Evolutionary conservation across 768 basidiomycete species (phyloP).

Genomic region (Tylopilus felleus): DNA sequence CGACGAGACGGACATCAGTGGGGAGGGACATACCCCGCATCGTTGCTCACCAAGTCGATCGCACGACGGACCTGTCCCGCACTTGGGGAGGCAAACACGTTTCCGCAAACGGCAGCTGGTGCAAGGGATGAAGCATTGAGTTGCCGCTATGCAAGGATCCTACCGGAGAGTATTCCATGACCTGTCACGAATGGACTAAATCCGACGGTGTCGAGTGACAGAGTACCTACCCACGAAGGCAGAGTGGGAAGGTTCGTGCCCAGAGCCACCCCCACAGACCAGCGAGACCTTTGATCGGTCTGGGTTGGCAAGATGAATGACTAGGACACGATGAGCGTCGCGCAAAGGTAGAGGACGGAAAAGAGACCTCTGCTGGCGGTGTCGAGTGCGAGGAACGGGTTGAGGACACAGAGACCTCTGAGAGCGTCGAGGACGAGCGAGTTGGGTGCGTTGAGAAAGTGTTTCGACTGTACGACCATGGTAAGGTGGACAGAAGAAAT

Average conservation of each 20-base stretch:
- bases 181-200: slow-evolving; percentile 38
- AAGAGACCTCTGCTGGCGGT: slow-evolving; percentile 55
- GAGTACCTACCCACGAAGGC: slow-evolving; percentile 73
- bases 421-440: slow-evolving; percentile 78
- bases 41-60: slow-evolving; percentile 71
- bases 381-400: slow-evolving; percentile 73
- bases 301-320: slow-evolving; percentile 55
- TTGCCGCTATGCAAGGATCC: neutral
- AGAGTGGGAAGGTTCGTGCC: slow-evolving; percentile 90
- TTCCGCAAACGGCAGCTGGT: slow-evolving; percentile 78
- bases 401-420: slow-evolving; percentile 63
- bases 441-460: slow-evolving; percentile 71
- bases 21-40: slow-evolving; percentile 53
- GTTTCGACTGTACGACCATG: slow-evolving; percentile 43
- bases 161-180: slow-evolving; percentile 74
- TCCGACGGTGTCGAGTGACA: neutral
- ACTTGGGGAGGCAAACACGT: slow-evolving; percentile 88
- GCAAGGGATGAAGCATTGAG: neutral
- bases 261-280: slow-evolving; percentile 81
- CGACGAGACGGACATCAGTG: neutral
- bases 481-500: neutral
- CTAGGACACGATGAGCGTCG: slow-evolving; percentile 34
- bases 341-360: neutral
- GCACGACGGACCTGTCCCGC: slow-evolving; percentile 79
- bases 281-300: slow-evolving; percentile 69